These are phyloP conservation scores for Neonectria neomacrospora DNA, from an alignment of 2,329 filamentous ascomycete genomes.

Conservation along the genomic window DNA sequence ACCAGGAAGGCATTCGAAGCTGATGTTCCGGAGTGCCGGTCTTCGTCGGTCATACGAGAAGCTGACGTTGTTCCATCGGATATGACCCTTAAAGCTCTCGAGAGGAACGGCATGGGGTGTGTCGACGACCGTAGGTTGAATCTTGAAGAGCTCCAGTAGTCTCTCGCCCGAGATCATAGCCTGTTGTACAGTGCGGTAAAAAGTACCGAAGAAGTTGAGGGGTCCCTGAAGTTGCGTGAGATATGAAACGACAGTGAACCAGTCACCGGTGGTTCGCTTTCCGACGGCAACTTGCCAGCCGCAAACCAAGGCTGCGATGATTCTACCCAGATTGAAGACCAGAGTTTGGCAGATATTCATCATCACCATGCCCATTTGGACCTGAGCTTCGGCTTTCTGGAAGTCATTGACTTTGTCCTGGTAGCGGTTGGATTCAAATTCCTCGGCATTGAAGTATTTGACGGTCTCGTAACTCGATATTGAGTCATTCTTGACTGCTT, in stretches of 20 bases:
- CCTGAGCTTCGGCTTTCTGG: slow-evolving; percentile 79
- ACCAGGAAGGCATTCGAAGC: slow-evolving; percentile 86
- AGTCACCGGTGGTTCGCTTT: slow-evolving; percentile 73
- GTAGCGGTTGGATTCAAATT: slow-evolving; percentile 81
- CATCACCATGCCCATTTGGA: slow-evolving; percentile 79
- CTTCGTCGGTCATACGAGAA: slow-evolving; percentile 92
- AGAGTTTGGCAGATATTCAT: slow-evolving; percentile 86
- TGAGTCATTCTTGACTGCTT: slow-evolving; percentile 98
- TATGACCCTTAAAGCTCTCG: slow-evolving; percentile 77
- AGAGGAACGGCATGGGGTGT: slow-evolving; percentile 72
- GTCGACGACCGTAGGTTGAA: slow-evolving; percentile 91
- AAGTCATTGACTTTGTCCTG: slow-evolving; percentile 75
- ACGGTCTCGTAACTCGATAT: slow-evolving; percentile 98
- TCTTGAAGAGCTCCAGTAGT: slow-evolving; percentile 95
- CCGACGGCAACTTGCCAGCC: slow-evolving; percentile 80
- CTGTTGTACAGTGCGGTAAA: slow-evolving; percentile 95
- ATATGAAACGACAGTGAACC: slow-evolving; percentile 79
- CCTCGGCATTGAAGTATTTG: slow-evolving; percentile 89
- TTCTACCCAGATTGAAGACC: slow-evolving; percentile 81
- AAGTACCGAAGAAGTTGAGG: slow-evolving; percentile 90
- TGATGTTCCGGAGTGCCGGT: slow-evolving; percentile 83
- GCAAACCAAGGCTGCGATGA: slow-evolving; percentile 77
- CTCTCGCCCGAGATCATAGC: slow-evolving; percentile 98
- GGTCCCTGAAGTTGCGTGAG: slow-evolving; percentile 83
- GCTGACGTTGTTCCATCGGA: slow-evolving; percentile 87